Evolutionary conservation across 2,329 filamentous ascomycete species (phyloP), one percentile per base, ranked within the genome.

Genomic region (Lachnellula occidentalis): DNA sequence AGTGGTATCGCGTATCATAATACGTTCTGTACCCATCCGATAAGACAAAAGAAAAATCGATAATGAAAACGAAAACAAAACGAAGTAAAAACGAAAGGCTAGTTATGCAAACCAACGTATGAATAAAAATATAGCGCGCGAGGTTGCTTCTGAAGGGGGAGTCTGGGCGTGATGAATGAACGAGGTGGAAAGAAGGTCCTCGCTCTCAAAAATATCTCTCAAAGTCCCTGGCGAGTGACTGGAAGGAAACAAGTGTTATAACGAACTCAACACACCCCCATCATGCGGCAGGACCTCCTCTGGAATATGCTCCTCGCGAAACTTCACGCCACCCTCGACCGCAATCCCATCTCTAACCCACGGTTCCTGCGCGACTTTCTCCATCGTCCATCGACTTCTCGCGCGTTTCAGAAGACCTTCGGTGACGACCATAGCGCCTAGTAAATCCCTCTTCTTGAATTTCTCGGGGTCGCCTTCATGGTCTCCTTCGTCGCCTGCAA

Each of bases 321-420:
- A 85, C 53, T 72, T 76, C 37, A 86, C 69, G 1, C 81, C 82
- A 5, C 77, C 81, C 3, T 87, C 79, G 3, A 95, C 80, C 58
- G 78, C 68, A 46, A 97, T 86, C 2, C 86, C 92, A 36, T 79
- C 79, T 50, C 75, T 78, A 2, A 97, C 88, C 91, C 92, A 99
- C 15, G 83, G 79, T 55, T 81, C 78, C 53, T 81, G 78, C 39
- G 82, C 83, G 39, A 96, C 86, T 62, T 88, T 86, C 47, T 86
- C 81, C 55, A 97, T 72, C 8, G 79, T 78, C 82, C 88, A 91
- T 49, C 94, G 80, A 55, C 85, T 88, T 46, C 88, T 83, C 2
- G 88, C 89, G 58, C 95, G 85, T 72, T 89, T 92, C 54, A 99
- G 72, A 17, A 97, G 72, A 0, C 85, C 88, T 67, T 96, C 92